A percentile compares a stretch with the other conserved stretches of the same genome.
phyloP scores from a whole-genome alignment of 805 yeast species.

The Wickerhamomyces canadensis region DNA sequence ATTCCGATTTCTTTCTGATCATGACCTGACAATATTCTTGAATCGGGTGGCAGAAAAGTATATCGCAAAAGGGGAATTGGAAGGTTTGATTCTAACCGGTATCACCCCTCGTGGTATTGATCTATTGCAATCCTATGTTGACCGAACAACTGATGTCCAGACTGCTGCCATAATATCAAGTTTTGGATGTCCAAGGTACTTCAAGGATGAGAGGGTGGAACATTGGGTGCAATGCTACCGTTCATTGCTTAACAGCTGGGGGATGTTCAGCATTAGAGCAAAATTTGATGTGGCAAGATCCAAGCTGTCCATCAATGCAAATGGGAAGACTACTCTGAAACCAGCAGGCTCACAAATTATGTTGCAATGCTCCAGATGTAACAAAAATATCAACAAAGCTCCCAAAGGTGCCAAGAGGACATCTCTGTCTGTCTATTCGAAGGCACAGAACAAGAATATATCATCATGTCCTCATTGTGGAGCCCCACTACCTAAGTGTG shows the following conservation, averaged over 20 bases:
- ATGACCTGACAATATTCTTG: slow-evolving; percentile 68
- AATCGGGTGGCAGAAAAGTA: slow-evolving; percentile 66
- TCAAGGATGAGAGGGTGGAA: slow-evolving; percentile 64
- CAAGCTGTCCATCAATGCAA: slow-evolving; percentile 48
- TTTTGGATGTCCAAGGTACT: slow-evolving; percentile 80
- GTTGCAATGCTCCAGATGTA: slow-evolving; percentile 79
- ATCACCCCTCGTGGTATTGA: slow-evolving; percentile 80
- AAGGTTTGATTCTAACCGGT: slow-evolving; percentile 90
- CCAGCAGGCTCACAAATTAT: slow-evolving; percentile 69
- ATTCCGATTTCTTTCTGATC: slow-evolving; percentile 73
- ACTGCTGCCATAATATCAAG: slow-evolving; percentile 80
- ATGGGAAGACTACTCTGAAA: slow-evolving; percentile 42
- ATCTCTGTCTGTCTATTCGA: slow-evolving; percentile 2
- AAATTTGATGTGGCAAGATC: slow-evolving; percentile 78
- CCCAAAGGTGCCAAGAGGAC: slow-evolving; percentile 10
- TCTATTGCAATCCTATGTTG: slow-evolving; percentile 79
- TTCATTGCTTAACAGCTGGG: slow-evolving; percentile 71
- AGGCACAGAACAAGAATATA: slow-evolving; percentile 6
- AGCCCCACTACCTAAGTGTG: slow-evolving; percentile 82
- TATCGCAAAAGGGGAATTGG: slow-evolving; percentile 75
- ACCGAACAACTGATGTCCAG: slow-evolving; percentile 85
- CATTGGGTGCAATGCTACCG: slow-evolving; percentile 76
- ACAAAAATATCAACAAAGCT: slow-evolving; percentile 53
- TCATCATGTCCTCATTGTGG: slow-evolving; percentile 78
- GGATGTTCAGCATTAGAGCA: slow-evolving; percentile 71